A percentile compares a stretch with the other conserved stretches of the same genome.
Conservation (phyloP, 176 grass and related monocot genomes). For the Areca catechu region DNA sequence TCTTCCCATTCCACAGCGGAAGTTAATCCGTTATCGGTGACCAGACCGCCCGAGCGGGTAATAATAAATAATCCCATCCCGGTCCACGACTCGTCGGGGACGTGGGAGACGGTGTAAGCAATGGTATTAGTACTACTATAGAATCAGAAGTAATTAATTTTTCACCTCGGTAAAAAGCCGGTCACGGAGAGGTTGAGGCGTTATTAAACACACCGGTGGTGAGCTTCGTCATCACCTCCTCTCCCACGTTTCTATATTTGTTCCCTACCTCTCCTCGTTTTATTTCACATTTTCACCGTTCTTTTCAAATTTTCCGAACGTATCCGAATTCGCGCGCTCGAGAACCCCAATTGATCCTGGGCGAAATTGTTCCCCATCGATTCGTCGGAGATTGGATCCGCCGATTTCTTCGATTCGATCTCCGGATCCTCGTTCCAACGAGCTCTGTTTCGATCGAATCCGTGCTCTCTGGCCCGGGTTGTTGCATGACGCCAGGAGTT, state of each 20-base stretch:
- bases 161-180: too few relatives aligned
- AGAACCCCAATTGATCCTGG: conserved; percentile 2
- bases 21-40: too few relatives aligned
- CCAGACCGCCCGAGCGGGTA: too few relatives aligned
- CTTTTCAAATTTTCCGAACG: neutral
- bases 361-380: neutral
- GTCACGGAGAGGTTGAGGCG: neutral
- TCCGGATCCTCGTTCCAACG: neutral
- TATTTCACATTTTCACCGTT: neutral
- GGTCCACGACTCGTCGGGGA: too few relatives aligned
- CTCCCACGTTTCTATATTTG: neutral
- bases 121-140: too few relatives aligned
- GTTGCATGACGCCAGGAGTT: neutral
- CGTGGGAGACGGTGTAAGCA: too few relatives aligned
- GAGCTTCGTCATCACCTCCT: neutral
- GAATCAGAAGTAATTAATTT: too few relatives aligned
- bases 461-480: neutral
- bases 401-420: neutral
- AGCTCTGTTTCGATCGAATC: neutral
- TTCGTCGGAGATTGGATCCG: neutral
- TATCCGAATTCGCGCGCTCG: conserved; percentile 5
- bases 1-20: too few relatives aligned
- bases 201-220: conserved; percentile 6
- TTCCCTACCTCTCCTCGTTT: neutral
- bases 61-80: too few relatives aligned